Percentiles rank a stretch among this genome's conserved stretches.
These are phyloP conservation scores for Ceratocystis papillata DNA, from an alignment of 2,329 filamentous ascomycete species.

Conservation along the genomic window DNA sequence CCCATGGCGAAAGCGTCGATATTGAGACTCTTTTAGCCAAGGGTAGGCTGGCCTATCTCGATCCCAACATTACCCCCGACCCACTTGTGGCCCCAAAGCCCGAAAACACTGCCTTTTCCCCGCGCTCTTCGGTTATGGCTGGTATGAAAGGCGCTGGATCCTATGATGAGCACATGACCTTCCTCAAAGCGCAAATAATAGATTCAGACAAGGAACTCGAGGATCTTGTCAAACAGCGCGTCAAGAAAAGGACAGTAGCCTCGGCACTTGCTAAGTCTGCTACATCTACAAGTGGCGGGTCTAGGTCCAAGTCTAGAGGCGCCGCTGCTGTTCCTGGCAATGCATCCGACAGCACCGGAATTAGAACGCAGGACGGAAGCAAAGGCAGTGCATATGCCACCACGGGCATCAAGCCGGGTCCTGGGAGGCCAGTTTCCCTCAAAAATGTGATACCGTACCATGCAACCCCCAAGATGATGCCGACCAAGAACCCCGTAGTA, in stretches of 20 bases:
- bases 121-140: slow-evolving; percentile 71
- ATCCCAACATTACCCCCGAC: slow-evolving; percentile 51
- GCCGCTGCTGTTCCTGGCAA: too few species aligned
- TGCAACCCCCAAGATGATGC: slow-evolving; percentile 31
- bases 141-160: slow-evolving; percentile 39
- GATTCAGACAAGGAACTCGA: slow-evolving; percentile 61
- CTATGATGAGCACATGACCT: slow-evolving; percentile 42
- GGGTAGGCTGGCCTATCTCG: slow-evolving; percentile 56
- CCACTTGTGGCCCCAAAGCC: slow-evolving; percentile 43
- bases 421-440: slow-evolving; percentile 26
- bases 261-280: background rate
- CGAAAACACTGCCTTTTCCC: slow-evolving; percentile 54
- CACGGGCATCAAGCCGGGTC: slow-evolving; percentile 4
- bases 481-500: background rate
- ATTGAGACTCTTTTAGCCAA: slow-evolving; percentile 68
- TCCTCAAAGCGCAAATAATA: slow-evolving; percentile 77
- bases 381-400: background rate
- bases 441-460: slow-evolving; percentile 33
- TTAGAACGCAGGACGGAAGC: slow-evolving; percentile 23
- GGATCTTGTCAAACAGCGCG: slow-evolving; percentile 52
- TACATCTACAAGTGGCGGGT: background rate
- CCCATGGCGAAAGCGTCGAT: slow-evolving; percentile 76
- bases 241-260: slow-evolving; percentile 1
- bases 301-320: too few species aligned
- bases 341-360: slow-evolving; percentile 33